Conservation (phyloP, 345 rosid species). For the Eucalyptus albens region DNA sequence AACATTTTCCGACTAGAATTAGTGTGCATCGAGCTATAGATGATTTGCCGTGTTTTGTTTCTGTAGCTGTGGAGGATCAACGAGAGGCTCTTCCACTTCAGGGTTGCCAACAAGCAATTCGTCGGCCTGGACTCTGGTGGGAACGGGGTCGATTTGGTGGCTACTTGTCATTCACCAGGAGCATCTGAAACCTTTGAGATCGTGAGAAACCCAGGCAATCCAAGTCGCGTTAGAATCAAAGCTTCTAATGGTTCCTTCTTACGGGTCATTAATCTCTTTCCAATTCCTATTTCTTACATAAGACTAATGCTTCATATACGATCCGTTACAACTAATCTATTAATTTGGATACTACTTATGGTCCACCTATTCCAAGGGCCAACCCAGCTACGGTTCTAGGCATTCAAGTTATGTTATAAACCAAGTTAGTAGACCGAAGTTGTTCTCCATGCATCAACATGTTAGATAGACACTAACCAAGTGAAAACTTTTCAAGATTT, state of each 20-base stretch:
- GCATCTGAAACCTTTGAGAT: conserved; percentile 30
- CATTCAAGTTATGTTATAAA: neutral
- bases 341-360: neutral
- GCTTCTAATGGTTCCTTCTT: conserved; percentile 39
- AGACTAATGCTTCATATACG: neutral
- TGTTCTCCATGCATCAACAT: neutral
- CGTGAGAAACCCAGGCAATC: conserved; percentile 5
- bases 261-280: conserved; percentile 12
- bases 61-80: conserved; percentile 46
- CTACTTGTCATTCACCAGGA: conserved; percentile 6
- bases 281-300: neutral
- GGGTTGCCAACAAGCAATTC: conserved; percentile 36
- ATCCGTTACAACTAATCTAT: neutral
- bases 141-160: conserved; percentile 13
- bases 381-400: neutral
- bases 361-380: neutral
- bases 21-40: neutral
- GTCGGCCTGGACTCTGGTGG: conserved; percentile 19
- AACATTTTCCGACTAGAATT: neutral
- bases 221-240: conserved; percentile 30
- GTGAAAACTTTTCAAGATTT: neutral
- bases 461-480: neutral
- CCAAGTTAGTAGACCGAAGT: neutral
- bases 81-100: conserved; percentile 21
- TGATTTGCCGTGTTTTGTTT: neutral